Base-by-base conservation (phyloP, 2,329 filamentous ascomycete genomes). In the Samsoniella hepiali region DNA sequence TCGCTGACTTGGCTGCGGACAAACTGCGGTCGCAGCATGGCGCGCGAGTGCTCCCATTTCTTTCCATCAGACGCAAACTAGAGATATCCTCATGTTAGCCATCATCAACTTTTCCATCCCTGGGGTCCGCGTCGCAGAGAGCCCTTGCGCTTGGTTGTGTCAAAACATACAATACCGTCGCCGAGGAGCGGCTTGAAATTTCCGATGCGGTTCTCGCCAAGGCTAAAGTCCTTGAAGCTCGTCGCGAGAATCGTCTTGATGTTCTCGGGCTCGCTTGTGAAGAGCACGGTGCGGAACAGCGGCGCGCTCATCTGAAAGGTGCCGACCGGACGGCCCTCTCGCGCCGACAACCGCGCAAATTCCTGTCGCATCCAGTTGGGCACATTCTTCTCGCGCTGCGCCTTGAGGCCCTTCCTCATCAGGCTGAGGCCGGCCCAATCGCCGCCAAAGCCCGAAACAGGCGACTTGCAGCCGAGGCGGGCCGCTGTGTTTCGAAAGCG, bases 1-100 rank as follows among this genome's bases (percentile, higher is more conserved):
- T 82, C 74, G 64, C 75, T 75, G 60, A 82, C 75, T 65, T 81
- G 78, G 42, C 78, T 76, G 22, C 74, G 70, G 1, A 72, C 71
- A 66, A 80, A 80, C 45, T 78, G 74, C 0, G 78, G 78, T 1
- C 77, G 72, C 38, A 80, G 69, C 5, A 79, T 68, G 6, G 75
- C 72, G 1, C 77, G 69, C 3, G 76, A 77, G 44, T 74, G 71
- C 62, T 72, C 71, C 77, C 75, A 77, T 34, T 69, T 68, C 38
- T 75, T 69, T 60, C 75, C 75, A 53, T 74, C 72, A 54, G 71
- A 70, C 2, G 73, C 74, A 65, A 77, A 77, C 69, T 71, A 49
- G 9, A 32, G 0, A 47, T 22, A 8, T 4, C 5, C 4, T 1
- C 17, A 3, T 32, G 17, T 61, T 57, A 60, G 56, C 27, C 29